These are phyloP conservation scores for Talaromyces sp. DNA, from an alignment of 2,329 filamentous ascomycete species.

Conservation along the genomic window DNA sequence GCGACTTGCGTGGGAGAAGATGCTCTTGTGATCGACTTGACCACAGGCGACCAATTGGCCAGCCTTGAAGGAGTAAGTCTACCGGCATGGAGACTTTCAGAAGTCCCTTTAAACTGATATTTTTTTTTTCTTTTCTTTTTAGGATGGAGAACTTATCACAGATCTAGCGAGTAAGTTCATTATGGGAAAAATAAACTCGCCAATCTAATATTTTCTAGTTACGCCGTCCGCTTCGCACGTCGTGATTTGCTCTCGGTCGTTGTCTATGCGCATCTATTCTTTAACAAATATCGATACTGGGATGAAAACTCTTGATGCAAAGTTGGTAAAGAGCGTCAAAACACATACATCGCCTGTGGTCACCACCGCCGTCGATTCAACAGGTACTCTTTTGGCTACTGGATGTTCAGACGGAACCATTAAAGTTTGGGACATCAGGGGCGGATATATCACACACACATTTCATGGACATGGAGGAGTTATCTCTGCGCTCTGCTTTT, in stretches of 20 bases:
- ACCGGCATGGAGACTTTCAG: constrained; percentile 6
- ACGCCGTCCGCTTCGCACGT: constrained; percentile 85
- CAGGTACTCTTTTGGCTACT: constrained; percentile 83
- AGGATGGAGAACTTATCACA: constrained; percentile 60
- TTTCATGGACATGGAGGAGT: constrained; percentile 91
- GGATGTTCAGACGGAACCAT: constrained; percentile 89
- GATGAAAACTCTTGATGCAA: constrained; percentile 56
- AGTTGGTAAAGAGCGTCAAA: constrained; percentile 74
- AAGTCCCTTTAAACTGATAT: constrained; percentile 12
- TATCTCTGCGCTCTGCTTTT: constrained; percentile 87
- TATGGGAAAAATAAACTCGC: not conserved
- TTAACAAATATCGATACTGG: constrained; percentile 56
- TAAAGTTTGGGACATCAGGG: constrained; percentile 93
- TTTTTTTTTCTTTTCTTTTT: constrained; percentile 7
- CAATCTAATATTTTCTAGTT: constrained; percentile 46
- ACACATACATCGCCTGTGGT: constrained; percentile 88
- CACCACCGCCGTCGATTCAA: constrained; percentile 76
- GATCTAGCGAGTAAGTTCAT: constrained; percentile 37
- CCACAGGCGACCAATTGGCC: constrained; percentile 74
- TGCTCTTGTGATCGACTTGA: constrained; percentile 78
- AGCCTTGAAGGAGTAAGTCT: constrained; percentile 75
- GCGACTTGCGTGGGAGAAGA: constrained; percentile 90
- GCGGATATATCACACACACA: constrained; percentile 88
- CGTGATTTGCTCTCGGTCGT: constrained; percentile 86
- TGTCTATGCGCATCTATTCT: constrained; percentile 88